Evolutionary conservation across 2,329 filamentous ascomycete genomes (phyloP).

Genomic region (Pseudopyricularia javanii): DNA sequence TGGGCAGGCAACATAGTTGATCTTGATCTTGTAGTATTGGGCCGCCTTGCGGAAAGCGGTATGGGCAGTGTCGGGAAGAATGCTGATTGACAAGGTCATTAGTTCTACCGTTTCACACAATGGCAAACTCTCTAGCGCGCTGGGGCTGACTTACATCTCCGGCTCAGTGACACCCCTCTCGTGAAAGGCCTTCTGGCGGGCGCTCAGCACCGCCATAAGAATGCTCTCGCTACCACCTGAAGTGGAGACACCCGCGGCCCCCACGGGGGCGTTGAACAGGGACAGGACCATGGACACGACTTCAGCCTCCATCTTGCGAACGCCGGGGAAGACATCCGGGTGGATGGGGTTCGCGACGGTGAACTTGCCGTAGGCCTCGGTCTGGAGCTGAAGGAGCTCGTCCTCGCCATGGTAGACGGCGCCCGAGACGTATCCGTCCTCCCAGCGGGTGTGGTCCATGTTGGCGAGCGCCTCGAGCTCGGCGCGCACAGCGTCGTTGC

Average conservation of each 20-base stretch:
- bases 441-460: constrained; percentile 94
- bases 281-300: constrained; percentile 88
- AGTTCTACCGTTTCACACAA: neutral
- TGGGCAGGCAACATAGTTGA: constrained; percentile 79
- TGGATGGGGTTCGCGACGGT: constrained; percentile 95
- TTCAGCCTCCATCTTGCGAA: constrained; percentile 98
- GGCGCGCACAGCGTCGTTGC: constrained; percentile 61
- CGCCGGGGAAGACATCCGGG: constrained; percentile 94
- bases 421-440: constrained; percentile 87
- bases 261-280: constrained; percentile 81
- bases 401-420: constrained; percentile 93
- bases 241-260: constrained; percentile 77
- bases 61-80: constrained; percentile 87
- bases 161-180: constrained; percentile 86
- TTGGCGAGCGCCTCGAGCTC: constrained; percentile 69
- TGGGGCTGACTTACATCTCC: constrained; percentile 63
- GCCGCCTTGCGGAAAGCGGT: constrained; percentile 93
- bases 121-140: too few relatives aligned
- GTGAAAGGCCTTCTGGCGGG: constrained; percentile 73
- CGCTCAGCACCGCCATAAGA: constrained; percentile 84
- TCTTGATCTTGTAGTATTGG: constrained; percentile 92
- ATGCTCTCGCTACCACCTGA: constrained; percentile 94
- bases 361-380: constrained; percentile 87
- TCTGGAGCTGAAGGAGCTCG: constrained; percentile 70
- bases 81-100: constrained; percentile 38